Evolutionary conservation across 2,329 filamentous ascomycete species (phyloP), one percentile per base, ranked within the genome.

Genomic region (Ceratocystiopsis sp.): DNA sequence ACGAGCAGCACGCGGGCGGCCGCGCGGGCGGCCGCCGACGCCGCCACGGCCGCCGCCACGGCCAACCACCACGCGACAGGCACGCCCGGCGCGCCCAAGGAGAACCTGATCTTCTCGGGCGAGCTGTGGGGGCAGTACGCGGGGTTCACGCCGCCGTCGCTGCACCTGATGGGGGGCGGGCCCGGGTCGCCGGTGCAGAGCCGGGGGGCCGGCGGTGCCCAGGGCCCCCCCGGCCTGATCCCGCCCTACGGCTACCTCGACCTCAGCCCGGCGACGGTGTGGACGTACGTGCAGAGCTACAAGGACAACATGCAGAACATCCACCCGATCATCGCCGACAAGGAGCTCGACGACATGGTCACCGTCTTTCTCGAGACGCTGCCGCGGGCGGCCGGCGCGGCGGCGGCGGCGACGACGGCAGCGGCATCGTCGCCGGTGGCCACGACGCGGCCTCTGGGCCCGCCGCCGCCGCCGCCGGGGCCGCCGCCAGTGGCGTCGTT

Each of bases 241-340:
- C 7, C 29, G 29, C 29, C 29, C 7, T 7, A 7, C 7, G 29
- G 29, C 29, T 7, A 67, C 38, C 69, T 73, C 2, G 71, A 78
- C 50, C 70, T 77, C 47, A 64, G 62, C 6, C 61, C 67, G 41
- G 47, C 51, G 0, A 69, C 60, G 33, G 71, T 79, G 0, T 65
- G 62, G 60, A 52, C 52, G 35, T 72, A 77, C 45, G 70, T 77
- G 12, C 52, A 66, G 36, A 71, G 67, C 49, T 80, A 75, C 56
- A 68, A 74, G 55, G 61, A 69, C 0, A 65, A 78, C 50, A 75
- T 80, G 32, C 66, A 79, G 42, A 77, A 69, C 49, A 75, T 80
- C 69, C 75, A 80, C 49, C 75, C 75, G 7, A 69, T 80, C 45
- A 66, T 80, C 21, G 64, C 70, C 18, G 69, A 69, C 1, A 60